Base-by-base conservation (phyloP, 2,329 filamentous ascomycete species). In the Paecilomyces formosus region DNA sequence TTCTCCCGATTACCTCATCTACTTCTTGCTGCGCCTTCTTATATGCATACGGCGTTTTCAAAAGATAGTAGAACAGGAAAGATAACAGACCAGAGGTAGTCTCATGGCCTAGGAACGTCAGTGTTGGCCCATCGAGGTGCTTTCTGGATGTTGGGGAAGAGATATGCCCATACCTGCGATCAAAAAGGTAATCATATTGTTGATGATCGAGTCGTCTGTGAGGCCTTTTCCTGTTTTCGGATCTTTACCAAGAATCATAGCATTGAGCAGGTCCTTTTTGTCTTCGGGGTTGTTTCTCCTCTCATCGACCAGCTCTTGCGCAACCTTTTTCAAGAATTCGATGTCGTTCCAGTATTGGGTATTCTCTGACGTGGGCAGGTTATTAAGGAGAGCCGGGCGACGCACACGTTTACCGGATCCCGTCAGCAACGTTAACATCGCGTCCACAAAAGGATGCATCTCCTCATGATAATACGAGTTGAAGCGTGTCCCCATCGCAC, bases 121-220 rank as follows among this genome's bases (percentile, higher is more conserved):
- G 58, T 49, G 3, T 31, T 18, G 50, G n/a, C 1, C 4, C 15
- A n/a, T 21, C 0, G 39, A 21, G 3, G 15, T 21, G 18, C n/a
- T 6, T 45, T 45, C 39, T 2, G 3, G 3, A 15, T 18, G 5
- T 7, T 15, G 13, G 15, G 18, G 13, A 18, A n/a, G 15, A 21
- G 39, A 21, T 2, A 45, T 3, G 5, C 1, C 59, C 67, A 62
- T 68, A 72, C 79, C 85, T 35, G 86, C 86, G 64, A 88, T 85
- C 9, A 90, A 71, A 63, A 90, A 90, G 0, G 87, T 90, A 59
- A 88, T 85, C 74, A 91, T 83, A 62, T 91, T 89, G 68, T 87
- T 80, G 15, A 84, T 80, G 61, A 90, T 88, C 54, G 79, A 82
- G 3, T 81, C 76, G 60, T 89, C 85, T 1, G 77, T 81, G 63